Percentiles rank a stretch among this genome's conserved stretches.
These are phyloP conservation scores for Alternaria incomplexa DNA, from an alignment of 2,329 filamentous ascomycete species.

Conservation along the genomic window DNA sequence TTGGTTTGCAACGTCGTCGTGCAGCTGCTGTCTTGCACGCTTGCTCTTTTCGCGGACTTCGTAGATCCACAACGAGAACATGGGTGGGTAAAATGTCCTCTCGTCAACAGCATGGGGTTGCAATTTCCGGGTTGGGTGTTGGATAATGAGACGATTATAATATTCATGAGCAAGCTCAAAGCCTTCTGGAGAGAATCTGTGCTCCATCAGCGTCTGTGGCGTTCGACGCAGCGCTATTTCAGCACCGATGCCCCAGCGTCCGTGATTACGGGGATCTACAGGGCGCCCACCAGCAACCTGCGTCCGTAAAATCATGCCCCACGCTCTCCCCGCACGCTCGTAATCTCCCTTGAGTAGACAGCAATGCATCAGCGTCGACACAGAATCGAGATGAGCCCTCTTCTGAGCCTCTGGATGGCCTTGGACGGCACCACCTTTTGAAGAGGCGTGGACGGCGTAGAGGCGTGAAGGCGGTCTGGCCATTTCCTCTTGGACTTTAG, in stretches of 20 bases:
- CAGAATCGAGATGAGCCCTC: conserved; percentile 66
- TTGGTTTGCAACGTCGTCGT: conserved; percentile 1
- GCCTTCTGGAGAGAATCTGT: conserved; percentile 49
- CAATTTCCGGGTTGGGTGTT: conserved; percentile 70
- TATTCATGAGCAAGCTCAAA: conserved; percentile 69
- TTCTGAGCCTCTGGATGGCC: conserved; percentile 43
- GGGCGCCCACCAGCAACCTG: conserved; percentile 59
- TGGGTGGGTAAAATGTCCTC: conserved; percentile 79
- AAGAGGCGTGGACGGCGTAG: conserved; percentile 35
- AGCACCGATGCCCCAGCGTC: conserved; percentile 82
- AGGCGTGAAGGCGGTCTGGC: conserved; percentile 51
- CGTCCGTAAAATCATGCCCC: conserved; percentile 73
- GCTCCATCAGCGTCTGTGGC: background rate
- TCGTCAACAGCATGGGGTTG: conserved; percentile 67
- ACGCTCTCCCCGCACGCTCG: conserved; percentile 73
- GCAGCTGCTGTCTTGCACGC: conserved; percentile 46
- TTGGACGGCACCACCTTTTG: conserved; percentile 13
- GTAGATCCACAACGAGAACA: conserved; percentile 83
- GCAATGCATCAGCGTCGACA: conserved; percentile 74
- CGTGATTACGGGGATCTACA: conserved; percentile 72
- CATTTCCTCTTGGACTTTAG: conserved; percentile 49
- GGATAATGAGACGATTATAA: conserved; percentile 78
- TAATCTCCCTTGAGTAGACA: conserved; percentile 76
- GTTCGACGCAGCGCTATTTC: conserved; percentile 75
- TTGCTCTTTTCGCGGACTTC: conserved; percentile 67